Base-by-base conservation (phyloP, 306 rosid genomes). In the Quercus mongolica region DNA sequence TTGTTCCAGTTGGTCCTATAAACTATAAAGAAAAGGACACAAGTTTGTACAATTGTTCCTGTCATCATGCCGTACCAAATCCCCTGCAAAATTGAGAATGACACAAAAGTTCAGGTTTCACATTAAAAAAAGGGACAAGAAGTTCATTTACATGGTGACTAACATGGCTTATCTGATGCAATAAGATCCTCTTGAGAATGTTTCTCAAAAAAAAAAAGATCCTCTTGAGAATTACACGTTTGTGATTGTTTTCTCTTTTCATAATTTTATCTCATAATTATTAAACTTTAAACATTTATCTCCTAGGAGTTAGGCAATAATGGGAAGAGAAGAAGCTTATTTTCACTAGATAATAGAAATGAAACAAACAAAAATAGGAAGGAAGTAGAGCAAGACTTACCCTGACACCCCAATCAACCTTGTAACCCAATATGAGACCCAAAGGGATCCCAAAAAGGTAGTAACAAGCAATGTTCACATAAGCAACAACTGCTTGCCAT, bases 401-500 rank as follows among this genome's bases (percentile, higher is more conserved):
- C 56, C 0, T 0, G 49, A 88, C 97, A 63, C 97, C 98, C 76
- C 83, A 49, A 25, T 83, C 63, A 35, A 92, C 72, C 46, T 28
- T 19, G 82, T 75, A 94, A 0, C 98, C 98, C 49, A 92, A 5
- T 3, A 86, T 0, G 4, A 94, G 90, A 5, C 98, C 97, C 9
- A 92, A 54, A 52, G 98, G 98, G 68, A 92, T 55, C 18, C 98
- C 98, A 74, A 94, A 65, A 0, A 86, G 11, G 71, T 94, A 94
- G 78, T 94, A 94, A 80, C 94, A 94, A 0, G 81, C 92, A 64
- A 91, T 15, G 76, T 92, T 94, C 0, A 94, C 91, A 68, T 92
- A 91, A 28, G 93, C 98, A 38, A 94, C 97, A 31, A 18, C 19
- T 20, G 87, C 74, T 35, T 94, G 98, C 97, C 98, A 94, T 1